These are phyloP conservation scores for Talaromyces funiculosus DNA, from an alignment of 2,329 filamentous ascomycete genomes.

Conservation along the genomic window DNA sequence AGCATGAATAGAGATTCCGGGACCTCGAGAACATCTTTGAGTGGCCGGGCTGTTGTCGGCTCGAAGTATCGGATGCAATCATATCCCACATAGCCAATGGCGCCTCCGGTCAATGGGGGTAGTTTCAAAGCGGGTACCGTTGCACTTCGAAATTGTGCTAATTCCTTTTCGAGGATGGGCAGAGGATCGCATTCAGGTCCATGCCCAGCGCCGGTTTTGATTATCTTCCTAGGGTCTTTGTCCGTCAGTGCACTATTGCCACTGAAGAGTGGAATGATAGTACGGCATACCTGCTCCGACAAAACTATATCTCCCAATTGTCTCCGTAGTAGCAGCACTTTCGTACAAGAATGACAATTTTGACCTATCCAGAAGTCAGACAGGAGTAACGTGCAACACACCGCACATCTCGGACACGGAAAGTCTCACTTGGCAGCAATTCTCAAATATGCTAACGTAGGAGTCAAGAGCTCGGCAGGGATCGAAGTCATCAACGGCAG, in stretches of 20 bases:
- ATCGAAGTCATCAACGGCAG: slow-evolving; percentile 79
- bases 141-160: slow-evolving; percentile 72
- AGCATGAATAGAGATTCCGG: slow-evolving; percentile 97
- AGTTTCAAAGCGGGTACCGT: slow-evolving; percentile 75
- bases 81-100: slow-evolving; percentile 94
- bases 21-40: slow-evolving; percentile 82
- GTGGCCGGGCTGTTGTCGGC: slow-evolving; percentile 82
- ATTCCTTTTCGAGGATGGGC: slow-evolving; percentile 72
- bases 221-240: slow-evolving; percentile 64
- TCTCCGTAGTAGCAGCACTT: slow-evolving; percentile 85
- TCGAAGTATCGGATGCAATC: slow-evolving; percentile 98
- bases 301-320: slow-evolving; percentile 92
- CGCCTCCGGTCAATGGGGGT: slow-evolving; percentile 82
- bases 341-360: slow-evolving; percentile 92
- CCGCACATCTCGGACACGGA: neutral
- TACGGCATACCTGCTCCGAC: slow-evolving; percentile 63
- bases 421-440: slow-evolving; percentile 63
- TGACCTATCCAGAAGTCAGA: slow-evolving; percentile 38
- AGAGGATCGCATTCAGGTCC: slow-evolving; percentile 79
- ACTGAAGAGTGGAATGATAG: neutral
- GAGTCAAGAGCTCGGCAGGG: slow-evolving; percentile 86
- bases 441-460: slow-evolving; percentile 92
- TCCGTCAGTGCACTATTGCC: neutral
- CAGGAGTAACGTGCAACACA: neutral
- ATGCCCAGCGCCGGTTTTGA: slow-evolving; percentile 83